These are phyloP conservation scores for Beauveria medogensis DNA, from an alignment of 2,329 filamentous ascomycete genomes.

Conservation along the genomic window DNA sequence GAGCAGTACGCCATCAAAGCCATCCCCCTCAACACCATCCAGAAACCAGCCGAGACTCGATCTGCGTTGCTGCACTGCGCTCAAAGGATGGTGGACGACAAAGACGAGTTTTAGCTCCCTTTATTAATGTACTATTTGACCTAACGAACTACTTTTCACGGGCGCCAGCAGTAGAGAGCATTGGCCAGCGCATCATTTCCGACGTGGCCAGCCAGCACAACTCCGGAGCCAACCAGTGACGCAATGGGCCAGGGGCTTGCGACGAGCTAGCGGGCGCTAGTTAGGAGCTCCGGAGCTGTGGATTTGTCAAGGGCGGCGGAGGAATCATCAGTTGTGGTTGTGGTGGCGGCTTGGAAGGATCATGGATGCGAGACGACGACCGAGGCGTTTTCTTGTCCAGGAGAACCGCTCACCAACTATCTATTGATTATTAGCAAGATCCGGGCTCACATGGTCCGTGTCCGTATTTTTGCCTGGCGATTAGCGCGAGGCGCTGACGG, in stretches of 20 bases:
- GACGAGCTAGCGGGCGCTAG: neutral
- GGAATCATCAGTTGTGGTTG: too few relatives aligned
- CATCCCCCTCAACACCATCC: neutral
- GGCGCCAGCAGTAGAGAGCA: neutral
- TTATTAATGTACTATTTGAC: too few relatives aligned
- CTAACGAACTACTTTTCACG: neutral
- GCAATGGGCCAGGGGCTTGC: conserved; percentile 18
- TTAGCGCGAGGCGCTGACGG: neutral
- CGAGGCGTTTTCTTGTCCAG: too few relatives aligned
- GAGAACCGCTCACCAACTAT: too few relatives aligned
- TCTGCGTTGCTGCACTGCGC: neutral
- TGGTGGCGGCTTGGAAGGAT: too few relatives aligned
- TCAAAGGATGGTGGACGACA: neutral
- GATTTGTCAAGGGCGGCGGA: too few relatives aligned
- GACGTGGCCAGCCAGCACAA: neutral
- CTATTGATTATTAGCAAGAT: too few relatives aligned
- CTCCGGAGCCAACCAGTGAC: conserved; percentile 13
- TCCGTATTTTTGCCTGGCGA: neutral
- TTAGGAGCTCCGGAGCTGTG: too few relatives aligned
- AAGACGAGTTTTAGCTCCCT: neutral
- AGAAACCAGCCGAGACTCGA: neutral
- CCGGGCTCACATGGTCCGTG: neutral
- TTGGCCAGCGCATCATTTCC: neutral
- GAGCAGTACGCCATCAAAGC: too few relatives aligned
- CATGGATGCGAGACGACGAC: too few relatives aligned